Base-by-base conservation (phyloP, 1,139 yeast species). In the Geotrichum carabidarum region DNA sequence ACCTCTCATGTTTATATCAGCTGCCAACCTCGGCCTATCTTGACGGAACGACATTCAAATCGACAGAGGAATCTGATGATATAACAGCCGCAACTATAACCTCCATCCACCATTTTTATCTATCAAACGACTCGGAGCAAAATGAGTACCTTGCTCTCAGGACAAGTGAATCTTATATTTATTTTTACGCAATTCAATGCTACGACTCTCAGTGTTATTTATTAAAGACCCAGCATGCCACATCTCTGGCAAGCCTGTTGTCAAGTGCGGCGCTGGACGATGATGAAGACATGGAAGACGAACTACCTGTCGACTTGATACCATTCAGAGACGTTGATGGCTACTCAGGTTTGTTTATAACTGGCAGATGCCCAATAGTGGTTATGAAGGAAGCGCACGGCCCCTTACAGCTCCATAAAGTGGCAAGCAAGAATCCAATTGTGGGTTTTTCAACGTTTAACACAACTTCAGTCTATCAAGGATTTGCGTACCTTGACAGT, bases 291-390 rank as follows among this genome's bases (percentile, higher is more conserved):
- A 43, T 80, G 83, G 63, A 72, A 85, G 57, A 78, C 79, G 8
- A 73, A 82, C 56, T 74, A 4, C 31, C 40, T 5, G 9, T 47
- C 8, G 53, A 57, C 14, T 41, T 54, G 30, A 43, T 55, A 8
- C 57, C 55, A 7, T 58, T 43, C 41, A 51, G 38, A 30, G 55
- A 57, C 17, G 41, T 59, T 37, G 54, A 52, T 36, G 59, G 57
- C 22, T 54, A 46, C 41, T 48, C 57, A 34, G 57, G 59, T 27
- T 36, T 58, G 17, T 58, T 57, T 62, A 80, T 90, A 2, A 83
- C 94, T 1, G 97, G 97, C 41, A 78, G 78, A 18, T 79, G 79
- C 14, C 90, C 97, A 0, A 84, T 82, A 60, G 74, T 85, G 55
- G 77, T 91, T 4, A 70, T 83, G 37, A 86, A 86, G 61, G 78